phyloP scores from a whole-genome alignment of 371 early-diverging fungal genomes.

The Apophysomyces trapeziformis region DNA sequence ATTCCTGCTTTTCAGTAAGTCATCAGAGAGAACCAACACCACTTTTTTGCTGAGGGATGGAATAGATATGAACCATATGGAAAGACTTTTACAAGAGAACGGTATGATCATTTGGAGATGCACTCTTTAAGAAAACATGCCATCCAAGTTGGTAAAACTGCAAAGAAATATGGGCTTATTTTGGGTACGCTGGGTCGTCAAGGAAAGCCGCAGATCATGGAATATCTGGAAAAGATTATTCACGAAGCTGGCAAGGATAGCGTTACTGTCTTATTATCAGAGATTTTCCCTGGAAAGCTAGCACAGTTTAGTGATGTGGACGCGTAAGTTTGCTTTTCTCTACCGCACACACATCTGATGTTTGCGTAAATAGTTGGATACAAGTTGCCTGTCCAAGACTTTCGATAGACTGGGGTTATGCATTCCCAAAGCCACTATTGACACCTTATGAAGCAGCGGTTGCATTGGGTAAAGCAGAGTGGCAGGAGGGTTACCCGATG shows the following conservation, averaged over 20 bases:
- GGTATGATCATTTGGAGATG: slow-evolving; percentile 95
- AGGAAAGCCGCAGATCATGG: slow-evolving; percentile 93
- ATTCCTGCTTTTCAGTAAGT: slow-evolving; percentile 85
- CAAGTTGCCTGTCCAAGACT: slow-evolving; percentile 98
- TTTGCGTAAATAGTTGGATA: slow-evolving; percentile 72
- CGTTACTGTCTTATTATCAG: slow-evolving; percentile 85
- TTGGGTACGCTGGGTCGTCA: slow-evolving; percentile 99
- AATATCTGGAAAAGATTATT: slow-evolving; percentile 75
- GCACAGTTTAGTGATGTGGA: slow-evolving; percentile 90
- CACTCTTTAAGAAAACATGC: slow-evolving; percentile 82
- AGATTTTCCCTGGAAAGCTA: slow-evolving; percentile 93
- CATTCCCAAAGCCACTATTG: slow-evolving; percentile 93
- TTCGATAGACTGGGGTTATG: slow-evolving; percentile 99
- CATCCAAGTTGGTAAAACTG: slow-evolving; percentile 72
- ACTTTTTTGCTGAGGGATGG: background rate
- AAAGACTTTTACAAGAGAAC: slow-evolving; percentile 91
- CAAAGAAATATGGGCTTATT: slow-evolving; percentile 88
- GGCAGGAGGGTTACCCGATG: slow-evolving; percentile 94
- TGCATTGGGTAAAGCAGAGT: slow-evolving; percentile 72
- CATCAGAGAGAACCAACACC: background rate
- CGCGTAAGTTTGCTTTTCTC: slow-evolving; percentile 53
- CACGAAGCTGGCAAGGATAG: slow-evolving; percentile 68
- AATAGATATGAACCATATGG: slow-evolving; percentile 95
- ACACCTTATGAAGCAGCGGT: slow-evolving; percentile 98
- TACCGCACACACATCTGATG: background rate